A percentile compares a stretch with the other conserved stretches of the same genome.
These are phyloP conservation scores for Biscogniauxia marginata DNA, from an alignment of 2,329 filamentous ascomycete species.

Conservation along the genomic window DNA sequence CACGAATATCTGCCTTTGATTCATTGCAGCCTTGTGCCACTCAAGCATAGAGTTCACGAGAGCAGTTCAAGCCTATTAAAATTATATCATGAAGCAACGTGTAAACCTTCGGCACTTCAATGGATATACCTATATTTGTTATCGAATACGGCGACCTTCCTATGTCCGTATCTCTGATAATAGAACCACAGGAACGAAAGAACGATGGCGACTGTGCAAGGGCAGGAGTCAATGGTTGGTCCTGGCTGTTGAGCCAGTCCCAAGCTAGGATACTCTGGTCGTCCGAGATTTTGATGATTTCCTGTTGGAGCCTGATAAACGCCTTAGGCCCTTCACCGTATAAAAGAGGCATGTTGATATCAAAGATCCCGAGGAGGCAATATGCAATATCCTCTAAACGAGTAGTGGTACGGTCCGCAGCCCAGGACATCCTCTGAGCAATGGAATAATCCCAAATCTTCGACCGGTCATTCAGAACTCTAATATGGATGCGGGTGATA, in stretches of 20 bases:
- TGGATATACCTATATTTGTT: constrained; percentile 20
- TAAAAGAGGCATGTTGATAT: constrained; percentile 42
- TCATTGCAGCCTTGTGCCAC: neutral
- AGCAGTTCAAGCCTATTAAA: constrained; percentile 18
- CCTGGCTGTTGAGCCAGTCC: constrained; percentile 2
- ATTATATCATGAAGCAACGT: neutral
- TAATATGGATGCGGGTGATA: constrained; percentile 21
- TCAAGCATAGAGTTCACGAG: constrained; percentile 6
- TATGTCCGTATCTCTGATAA: constrained; percentile 4
- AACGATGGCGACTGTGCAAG: constrained; percentile 13
- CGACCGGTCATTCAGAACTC: constrained; percentile 11
- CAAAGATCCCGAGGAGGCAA: constrained; percentile 43
- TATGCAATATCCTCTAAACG: constrained; percentile 43
- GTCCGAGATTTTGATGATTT: constrained; percentile 32
- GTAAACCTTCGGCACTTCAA: constrained; percentile 4
- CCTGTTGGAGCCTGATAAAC: constrained; percentile 34
- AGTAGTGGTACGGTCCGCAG: constrained; percentile 32
- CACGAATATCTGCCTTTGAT: neutral
- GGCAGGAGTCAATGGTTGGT: neutral
- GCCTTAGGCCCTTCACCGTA: constrained; percentile 40
- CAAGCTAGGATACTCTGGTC: constrained; percentile 34
- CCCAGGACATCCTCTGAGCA: constrained; percentile 42
- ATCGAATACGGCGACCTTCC: constrained; percentile 1
- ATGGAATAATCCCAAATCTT: constrained; percentile 24
- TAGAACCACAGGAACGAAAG: constrained; percentile 21